These are phyloP conservation scores for Ceratobasidium sp. DNA, from an alignment of 1,284 basidiomycete species.

Conservation along the genomic window DNA sequence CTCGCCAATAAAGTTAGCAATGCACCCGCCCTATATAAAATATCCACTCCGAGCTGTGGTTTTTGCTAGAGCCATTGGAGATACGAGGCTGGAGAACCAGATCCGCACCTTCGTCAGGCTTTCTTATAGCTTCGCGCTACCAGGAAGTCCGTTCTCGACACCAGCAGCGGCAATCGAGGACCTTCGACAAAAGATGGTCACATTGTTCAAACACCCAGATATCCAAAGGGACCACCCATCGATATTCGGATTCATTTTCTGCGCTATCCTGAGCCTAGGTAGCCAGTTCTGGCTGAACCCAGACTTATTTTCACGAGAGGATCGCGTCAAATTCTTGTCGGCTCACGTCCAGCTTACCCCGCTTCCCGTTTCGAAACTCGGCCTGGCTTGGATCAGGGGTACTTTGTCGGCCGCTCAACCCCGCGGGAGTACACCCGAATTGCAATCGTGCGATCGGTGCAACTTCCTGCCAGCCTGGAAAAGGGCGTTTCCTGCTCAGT, in stretches of 20 bases:
- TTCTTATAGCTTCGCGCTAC: too few species aligned
- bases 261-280: conserved; percentile 7
- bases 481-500: neutral
- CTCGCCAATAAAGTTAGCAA: neutral
- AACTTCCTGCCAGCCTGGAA: neutral
- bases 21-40: neutral
- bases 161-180: neutral
- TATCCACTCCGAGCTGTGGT: neutral
- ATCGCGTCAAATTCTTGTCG: conserved; percentile 5
- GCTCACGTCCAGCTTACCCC: conserved; percentile 15
- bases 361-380: neutral
- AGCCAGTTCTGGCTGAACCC: conserved; percentile 15
- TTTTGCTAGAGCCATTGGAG: neutral
- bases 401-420: neutral
- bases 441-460: neutral
- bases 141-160: neutral
- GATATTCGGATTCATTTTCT: conserved; percentile 22
- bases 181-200: neutral
- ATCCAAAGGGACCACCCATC: neutral
- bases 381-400: neutral
- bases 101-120: neutral
- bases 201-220: neutral
- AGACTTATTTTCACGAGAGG: neutral
- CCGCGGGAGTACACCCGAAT: neutral
- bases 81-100: neutral